These are phyloP conservation scores for Kuraishia ogatae DNA, from an alignment of 805 yeast genomes.

Conservation along the genomic window DNA sequence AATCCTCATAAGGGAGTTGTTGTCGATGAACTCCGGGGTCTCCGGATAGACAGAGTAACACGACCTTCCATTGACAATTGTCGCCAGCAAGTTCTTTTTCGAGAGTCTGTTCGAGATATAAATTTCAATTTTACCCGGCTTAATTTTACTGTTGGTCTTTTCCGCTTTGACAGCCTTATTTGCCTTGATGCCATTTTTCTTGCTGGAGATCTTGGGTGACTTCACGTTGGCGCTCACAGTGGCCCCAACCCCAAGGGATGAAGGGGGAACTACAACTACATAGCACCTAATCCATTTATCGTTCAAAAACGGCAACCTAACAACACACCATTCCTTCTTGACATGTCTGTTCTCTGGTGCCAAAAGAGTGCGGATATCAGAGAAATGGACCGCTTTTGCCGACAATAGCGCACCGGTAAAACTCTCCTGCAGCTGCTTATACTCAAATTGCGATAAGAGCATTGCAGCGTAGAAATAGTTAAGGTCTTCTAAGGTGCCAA, in stretches of 20 bases:
- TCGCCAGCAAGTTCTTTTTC: conserved; percentile 44
- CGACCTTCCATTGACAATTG: conserved; percentile 33
- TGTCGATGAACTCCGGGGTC: conserved; percentile 45
- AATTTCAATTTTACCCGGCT: conserved; percentile 44
- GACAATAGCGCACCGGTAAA: conserved; percentile 59
- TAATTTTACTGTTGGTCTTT: conserved; percentile 19
- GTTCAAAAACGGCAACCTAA: conserved; percentile 49
- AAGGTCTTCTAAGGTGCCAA: conserved; percentile 16
- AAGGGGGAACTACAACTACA: conserved; percentile 35
- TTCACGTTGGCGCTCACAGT: conserved; percentile 15
- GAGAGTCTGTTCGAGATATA: conserved; percentile 38
- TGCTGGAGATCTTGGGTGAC: conserved; percentile 2
- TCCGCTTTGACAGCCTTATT: conserved; percentile 2
- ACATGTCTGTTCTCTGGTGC: conserved; percentile 38
- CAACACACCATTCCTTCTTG: conserved; percentile 53
- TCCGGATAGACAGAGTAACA: conserved; percentile 55
- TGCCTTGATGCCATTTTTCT: conserved; percentile 1
- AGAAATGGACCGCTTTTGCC: conserved; percentile 43
- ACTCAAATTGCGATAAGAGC: conserved; percentile 48
- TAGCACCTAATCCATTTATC: conserved; percentile 52
- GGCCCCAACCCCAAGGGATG: conserved; percentile 2
- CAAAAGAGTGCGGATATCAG: conserved; percentile 51
- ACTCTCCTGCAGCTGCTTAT: conserved; percentile 46
- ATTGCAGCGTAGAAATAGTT: conserved; percentile 33
- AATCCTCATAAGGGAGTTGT: conserved; percentile 45